phyloP scores from a whole-genome alignment of 140 eudicot species.

The Senecio squalidus region DNA sequence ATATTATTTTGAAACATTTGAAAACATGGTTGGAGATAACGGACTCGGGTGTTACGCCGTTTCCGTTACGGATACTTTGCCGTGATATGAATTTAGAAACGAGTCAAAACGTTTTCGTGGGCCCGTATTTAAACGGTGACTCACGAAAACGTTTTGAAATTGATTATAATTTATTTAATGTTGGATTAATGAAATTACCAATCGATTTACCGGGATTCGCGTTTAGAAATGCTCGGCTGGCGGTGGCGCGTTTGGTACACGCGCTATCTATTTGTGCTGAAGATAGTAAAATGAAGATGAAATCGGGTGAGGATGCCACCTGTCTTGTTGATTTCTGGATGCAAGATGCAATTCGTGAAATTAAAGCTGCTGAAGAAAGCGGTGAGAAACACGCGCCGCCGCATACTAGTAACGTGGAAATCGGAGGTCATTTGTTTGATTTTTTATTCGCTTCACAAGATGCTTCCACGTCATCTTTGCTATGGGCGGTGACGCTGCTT shows the following conservation, averaged over 20 bases:
- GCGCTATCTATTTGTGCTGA: conserved; percentile 56
- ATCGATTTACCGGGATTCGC: conserved; percentile 76
- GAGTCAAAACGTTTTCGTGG: conserved; percentile 78
- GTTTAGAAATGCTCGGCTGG: conserved; percentile 67
- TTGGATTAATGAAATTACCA: conserved; percentile 71
- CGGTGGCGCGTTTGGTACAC: conserved; percentile 45
- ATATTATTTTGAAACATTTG: conserved; percentile 48
- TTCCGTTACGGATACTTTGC: conserved; percentile 54
- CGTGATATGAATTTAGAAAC: conserved; percentile 88
- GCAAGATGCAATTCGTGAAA: conserved; percentile 57
- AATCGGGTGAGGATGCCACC: conserved; percentile 39
- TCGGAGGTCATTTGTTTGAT: conserved; percentile 75
- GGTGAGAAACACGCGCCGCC: conserved; percentile 25
- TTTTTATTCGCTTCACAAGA: conserved; percentile 86
- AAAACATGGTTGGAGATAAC: conserved; percentile 33
- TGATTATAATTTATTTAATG: conserved; percentile 71
- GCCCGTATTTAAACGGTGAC: conserved; percentile 50
- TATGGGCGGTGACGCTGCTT: conserved; percentile 74
- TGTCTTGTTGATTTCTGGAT: conserved; percentile 86
- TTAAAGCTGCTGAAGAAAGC: conserved; percentile 19
- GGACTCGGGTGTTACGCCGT: conserved; percentile 5
- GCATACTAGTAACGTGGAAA: conserved; percentile 34
- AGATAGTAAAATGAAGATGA: conserved; percentile 55
- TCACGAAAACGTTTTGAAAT: conserved; percentile 40
- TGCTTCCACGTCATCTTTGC: conserved; percentile 82